Base-by-base conservation (phyloP, 192 early-diverging fungal species). In the Coemansia sp. region DNA sequence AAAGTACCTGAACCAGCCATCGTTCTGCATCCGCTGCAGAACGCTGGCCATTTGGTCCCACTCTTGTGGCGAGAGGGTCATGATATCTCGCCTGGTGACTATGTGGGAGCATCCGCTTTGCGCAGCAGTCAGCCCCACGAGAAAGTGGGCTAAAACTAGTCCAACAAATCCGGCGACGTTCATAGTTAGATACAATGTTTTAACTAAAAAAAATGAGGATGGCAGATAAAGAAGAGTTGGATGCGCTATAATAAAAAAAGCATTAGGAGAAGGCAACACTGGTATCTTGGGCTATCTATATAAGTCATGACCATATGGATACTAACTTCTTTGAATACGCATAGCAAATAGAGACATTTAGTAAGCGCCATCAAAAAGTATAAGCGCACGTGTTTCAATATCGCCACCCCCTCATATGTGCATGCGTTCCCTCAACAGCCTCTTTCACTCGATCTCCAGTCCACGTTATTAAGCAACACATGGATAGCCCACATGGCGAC, bases 1-100 rank as follows among this genome's bases (percentile, higher is more conserved):
- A 62, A 75, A 81, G 66, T 69, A 71, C 39, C 59, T 45, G 44
- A 78, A 72, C 80, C 80, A 83, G 6, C 80, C 80, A 35, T 83
- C 80, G 9, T 68, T 61, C 9, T 77, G 55, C 80, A 83, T 83
- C n/a, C 66, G 52, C 50, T 59, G 65, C 2, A 78, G 32, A 20
- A 83, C 80, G n/a, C 18, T 41, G 2, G 69, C 59, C 39, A 75
- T 72, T 8, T 60, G 69, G 50, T 40, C 62, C 80, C 80, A 83
- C 29, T 83, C 80, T 38, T 69, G 65, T 8, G 65, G 66, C 13
- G 80, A 78, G 35, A 83, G 66, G 4, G 69, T 65, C 29, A 55
- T 45, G 22, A 83, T 75, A 65, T 83, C 80, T 3, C 76, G 67
- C 10, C 80, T 71, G 12, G 59, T 60, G 10, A 65, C 67, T 0